A percentile compares a stretch with the other conserved stretches of the same genome.
phyloP scores from a whole-genome alignment of 2,329 filamentous ascomycete species.

The Cercospora brassicicola region DNA sequence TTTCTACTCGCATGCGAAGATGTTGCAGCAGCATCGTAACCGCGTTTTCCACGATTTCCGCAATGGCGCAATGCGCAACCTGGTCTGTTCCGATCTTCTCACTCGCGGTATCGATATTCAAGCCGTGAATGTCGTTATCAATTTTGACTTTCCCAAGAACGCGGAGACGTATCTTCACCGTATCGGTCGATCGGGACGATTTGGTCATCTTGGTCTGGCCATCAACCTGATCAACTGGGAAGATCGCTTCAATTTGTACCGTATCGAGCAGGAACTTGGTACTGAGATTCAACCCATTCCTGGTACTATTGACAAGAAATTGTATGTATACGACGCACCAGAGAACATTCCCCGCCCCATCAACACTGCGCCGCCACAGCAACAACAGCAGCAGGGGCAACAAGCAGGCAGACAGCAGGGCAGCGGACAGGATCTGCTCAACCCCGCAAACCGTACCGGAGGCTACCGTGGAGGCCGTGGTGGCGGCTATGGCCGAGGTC shows the following conservation, averaged over 20 bases:
- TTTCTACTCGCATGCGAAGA: slow-evolving; percentile 98
- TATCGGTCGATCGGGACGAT: slow-evolving; percentile 95
- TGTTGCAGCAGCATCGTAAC: slow-evolving; percentile 95
- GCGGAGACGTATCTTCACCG: slow-evolving; percentile 98
- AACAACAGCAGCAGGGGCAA: slow-evolving; percentile 25
- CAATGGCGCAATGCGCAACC: slow-evolving; percentile 94
- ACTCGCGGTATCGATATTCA: slow-evolving; percentile 99
- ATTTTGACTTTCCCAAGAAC: slow-evolving; percentile 99
- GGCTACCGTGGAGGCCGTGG: slow-evolving; percentile 37
- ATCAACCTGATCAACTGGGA: slow-evolving; percentile 99
- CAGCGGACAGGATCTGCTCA: slow-evolving; percentile 38
- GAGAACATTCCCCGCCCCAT: slow-evolving; percentile 89
- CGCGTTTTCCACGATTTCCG: slow-evolving; percentile 99
- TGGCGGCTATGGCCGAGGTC: slow-evolving; percentile 35
- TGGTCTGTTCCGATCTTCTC: slow-evolving; percentile 95
- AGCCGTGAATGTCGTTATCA: slow-evolving; percentile 99
- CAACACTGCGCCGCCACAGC: slow-evolving; percentile 51
- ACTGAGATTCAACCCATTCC: slow-evolving; percentile 99
- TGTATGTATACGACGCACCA: slow-evolving; percentile 97
- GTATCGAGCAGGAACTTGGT: slow-evolving; percentile 94
- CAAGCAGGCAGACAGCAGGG: slow-evolving; percentile 38
- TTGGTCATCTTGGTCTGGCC: slow-evolving; percentile 92
- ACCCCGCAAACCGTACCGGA: slow-evolving; percentile 38
- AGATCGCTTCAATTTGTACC: slow-evolving; percentile 97
- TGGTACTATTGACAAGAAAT: slow-evolving; percentile 88